Base-by-base conservation (phyloP, 2,329 filamentous ascomycete genomes). In the Volutella citrinella region DNA sequence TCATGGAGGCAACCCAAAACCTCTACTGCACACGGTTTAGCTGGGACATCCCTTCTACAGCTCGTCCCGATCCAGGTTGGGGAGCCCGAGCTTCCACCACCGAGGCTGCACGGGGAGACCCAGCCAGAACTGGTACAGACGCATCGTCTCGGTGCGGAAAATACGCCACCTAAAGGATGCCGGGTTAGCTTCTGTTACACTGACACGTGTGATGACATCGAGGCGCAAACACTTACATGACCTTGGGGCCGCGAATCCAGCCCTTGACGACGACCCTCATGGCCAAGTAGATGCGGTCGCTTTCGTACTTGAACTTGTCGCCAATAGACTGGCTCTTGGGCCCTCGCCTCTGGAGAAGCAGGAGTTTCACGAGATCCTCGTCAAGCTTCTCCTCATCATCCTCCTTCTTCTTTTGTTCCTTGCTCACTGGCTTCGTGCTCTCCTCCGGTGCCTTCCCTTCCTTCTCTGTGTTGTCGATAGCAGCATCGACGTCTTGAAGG, bases 181-280 rank as follows among this genome's bases (percentile, higher is more conserved):
- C n/a, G n/a, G 4, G 13, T 27, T 28, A 34, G 31, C 15, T 20
- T 5, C 10, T 13, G 8, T 11, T 10, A 32, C 3, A 16, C 8
- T 13, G 4, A 4, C 6, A 7, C 4, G 20, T 11, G 30, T 18
- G 11, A 24, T 14, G 16, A 25, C 24, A 20, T 24, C 26, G 12
- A 22, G n/a, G n/a, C n/a, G n/a, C 20, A 9, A 13, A 23, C 40
- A 79, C 86, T 79, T 74, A 93, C 85, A 85, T 36, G 42, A 74
- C 74, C 27, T 63, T 69, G 1, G 90, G 90, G 29, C 89, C 68
- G 15, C 70, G 64, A 6, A 80, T 34, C 87, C 88, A 98, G 40
- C 77, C 76, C 45, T 60, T 71, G 8, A 93, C 16, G 3, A 97
- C 80, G 49, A 81, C 78, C 48, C 76, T 73, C 29, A 78, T 69